Base-by-base conservation (phyloP, 805 yeast species). In the Brettanomyces bruxellensis region DNA sequence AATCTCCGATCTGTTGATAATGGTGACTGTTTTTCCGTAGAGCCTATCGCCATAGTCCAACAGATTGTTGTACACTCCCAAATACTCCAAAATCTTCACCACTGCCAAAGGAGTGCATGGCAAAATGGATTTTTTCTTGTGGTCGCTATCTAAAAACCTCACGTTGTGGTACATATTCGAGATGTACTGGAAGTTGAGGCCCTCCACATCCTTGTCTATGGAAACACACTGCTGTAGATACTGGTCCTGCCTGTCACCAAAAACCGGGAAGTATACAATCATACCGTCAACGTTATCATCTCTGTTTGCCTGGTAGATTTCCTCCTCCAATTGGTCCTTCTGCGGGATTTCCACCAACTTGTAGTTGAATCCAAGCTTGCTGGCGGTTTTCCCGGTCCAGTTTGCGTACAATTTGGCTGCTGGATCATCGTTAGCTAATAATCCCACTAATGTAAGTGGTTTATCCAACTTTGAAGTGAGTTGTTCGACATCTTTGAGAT, bases 21-120 rank as follows among this genome's bases (percentile, higher is more conserved):
- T 81, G 43, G 95, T 81, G 47, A 91, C 75, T 44, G 93, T 91
- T 66, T 89, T 90, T 40, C 99, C 99, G 57, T 87, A 93, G 23
- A 93, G 72, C 51, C 96, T 75, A 69, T 93, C 89, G 4, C 99
- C 99, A 59, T 89, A 85, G 25, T 86, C 84, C 48, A 93, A 65
- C 23, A 90, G 66, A 40, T 76, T 67, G 67, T 91, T 93, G 72
- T 93, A 93, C 5, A 88, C 85, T 11, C 93, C 89, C 56, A 93
- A 70, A 61, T 82, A 87, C 62, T 93, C 99, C 59, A 93, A 72
- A 47, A 89, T 87, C 70, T 93, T 93, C 47, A 93, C 96, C 57
- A 88, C 76, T 1, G 98, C 98, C 52, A 93, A 71, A 4, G 99
- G 97, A 3, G 99, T 93, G 66, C 99, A 93, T 2, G 99, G 99